Evolutionary conservation across 768 basidiomycete species (phyloP).

Genomic region (Pulveroboletus sp.): DNA sequence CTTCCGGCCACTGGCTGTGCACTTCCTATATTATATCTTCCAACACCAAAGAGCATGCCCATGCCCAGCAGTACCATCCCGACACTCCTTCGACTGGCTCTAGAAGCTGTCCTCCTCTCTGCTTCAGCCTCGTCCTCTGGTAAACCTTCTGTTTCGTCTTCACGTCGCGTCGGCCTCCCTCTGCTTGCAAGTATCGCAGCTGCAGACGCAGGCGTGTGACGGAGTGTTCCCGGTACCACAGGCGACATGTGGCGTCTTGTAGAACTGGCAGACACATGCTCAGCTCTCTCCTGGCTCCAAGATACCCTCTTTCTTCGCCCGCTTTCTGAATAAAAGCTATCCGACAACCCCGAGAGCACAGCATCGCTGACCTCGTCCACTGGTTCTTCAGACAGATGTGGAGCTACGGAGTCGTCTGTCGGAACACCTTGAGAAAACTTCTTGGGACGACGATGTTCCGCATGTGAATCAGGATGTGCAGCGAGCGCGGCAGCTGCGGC

Average conservation of each 20-base stretch:
- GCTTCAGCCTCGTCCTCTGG: slow-evolving; percentile 21
- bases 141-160: slow-evolving; percentile 25
- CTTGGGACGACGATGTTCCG: slow-evolving; percentile 32
- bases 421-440: slow-evolving; percentile 24
- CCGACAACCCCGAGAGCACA: slow-evolving; percentile 54
- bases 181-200: slow-evolving; percentile 30
- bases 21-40: slow-evolving; percentile 42
- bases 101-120: slow-evolving; percentile 41
- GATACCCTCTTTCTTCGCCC: slow-evolving; percentile 56
- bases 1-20: slow-evolving; percentile 26
- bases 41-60: slow-evolving; percentile 70
- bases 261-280: slow-evolving; percentile 39
- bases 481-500: slow-evolving; percentile 68
- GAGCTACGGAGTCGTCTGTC: slow-evolving; percentile 17
- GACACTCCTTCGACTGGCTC: slow-evolving; percentile 65
- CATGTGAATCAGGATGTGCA: slow-evolving; percentile 52
- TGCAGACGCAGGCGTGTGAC: slow-evolving; percentile 24
- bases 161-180: slow-evolving; percentile 45
- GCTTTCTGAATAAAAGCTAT: slow-evolving; percentile 76
- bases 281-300: slow-evolving; percentile 71
- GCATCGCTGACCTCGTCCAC: slow-evolving; percentile 50
- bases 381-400: slow-evolving; percentile 20
- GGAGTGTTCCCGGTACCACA: slow-evolving; percentile 30
- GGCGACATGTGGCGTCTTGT: slow-evolving; percentile 36
- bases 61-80: slow-evolving; percentile 79